phyloP scores from a whole-genome alignment of 2,329 filamentous ascomycete species.

The Ambrosiella xylebori region DNA sequence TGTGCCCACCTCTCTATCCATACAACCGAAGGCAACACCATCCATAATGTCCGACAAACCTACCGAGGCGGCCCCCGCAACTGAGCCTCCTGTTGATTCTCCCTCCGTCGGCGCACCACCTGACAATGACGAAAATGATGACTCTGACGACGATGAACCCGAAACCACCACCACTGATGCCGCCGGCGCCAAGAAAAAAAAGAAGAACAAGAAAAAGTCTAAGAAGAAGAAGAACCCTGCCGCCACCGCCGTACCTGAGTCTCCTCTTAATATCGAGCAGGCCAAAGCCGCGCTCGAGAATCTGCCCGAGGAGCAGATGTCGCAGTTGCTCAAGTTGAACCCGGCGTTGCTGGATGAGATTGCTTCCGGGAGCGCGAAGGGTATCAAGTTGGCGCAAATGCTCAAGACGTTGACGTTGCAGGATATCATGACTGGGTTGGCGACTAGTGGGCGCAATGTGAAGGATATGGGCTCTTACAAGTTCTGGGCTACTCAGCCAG shows the following conservation, averaged over 20 bases:
- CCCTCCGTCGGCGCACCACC: slow-evolving; percentile 19
- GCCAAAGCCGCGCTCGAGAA: slow-evolving; percentile 34
- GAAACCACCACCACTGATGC: slow-evolving; percentile 23
- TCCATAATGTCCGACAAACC: slow-evolving; percentile 10
- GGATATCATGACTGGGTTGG: slow-evolving; percentile 58
- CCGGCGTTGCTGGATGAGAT: slow-evolving; percentile 51
- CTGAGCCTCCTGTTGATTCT: background rate
- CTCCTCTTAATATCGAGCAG: slow-evolving; percentile 22
- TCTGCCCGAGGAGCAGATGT: slow-evolving; percentile 38
- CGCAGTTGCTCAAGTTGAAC: slow-evolving; percentile 54
- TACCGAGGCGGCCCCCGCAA: slow-evolving; percentile 2
- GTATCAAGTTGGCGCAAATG: slow-evolving; percentile 31
- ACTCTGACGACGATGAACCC: slow-evolving; percentile 22
- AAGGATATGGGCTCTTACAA: slow-evolving; percentile 97
- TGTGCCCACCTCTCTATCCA: background rate
- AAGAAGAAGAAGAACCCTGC: slow-evolving; percentile 50
- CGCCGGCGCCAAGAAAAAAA: slow-evolving; percentile 16
- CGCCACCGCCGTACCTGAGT: slow-evolving; percentile 29
- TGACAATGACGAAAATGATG: slow-evolving; percentile 20
- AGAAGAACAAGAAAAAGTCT: slow-evolving; percentile 39
- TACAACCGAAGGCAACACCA: background rate
- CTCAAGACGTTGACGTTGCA: slow-evolving; percentile 48
- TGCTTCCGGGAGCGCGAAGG: slow-evolving; percentile 20
- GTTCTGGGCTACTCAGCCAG: slow-evolving; percentile 97
- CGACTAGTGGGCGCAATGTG: slow-evolving; percentile 67